Evolutionary conservation across 306 rosid genomes (phyloP).

Genomic region (Cyclanthera cordifolia): DNA sequence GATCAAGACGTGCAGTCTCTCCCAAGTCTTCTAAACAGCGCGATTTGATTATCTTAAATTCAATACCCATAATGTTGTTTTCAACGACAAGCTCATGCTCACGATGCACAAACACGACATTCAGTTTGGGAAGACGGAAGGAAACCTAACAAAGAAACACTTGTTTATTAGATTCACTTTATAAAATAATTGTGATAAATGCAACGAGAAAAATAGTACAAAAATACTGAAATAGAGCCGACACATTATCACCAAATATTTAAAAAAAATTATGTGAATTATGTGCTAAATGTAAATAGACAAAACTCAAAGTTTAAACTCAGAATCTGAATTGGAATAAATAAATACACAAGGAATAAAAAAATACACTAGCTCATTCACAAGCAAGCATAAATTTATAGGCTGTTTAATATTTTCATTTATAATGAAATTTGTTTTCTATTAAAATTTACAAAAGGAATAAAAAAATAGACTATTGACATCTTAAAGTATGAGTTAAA

Average conservation of each 20-base stretch:
- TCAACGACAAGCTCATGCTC: constrained; percentile 54
- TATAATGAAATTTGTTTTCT: background rate
- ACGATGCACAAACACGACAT: constrained; percentile 62
- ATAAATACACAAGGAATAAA: no score
- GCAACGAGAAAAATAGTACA: constrained; percentile 8
- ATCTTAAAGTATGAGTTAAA: background rate
- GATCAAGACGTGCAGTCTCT: constrained; percentile 83
- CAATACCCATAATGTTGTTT: constrained; percentile 90
- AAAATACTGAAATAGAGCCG: background rate
- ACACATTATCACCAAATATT: background rate
- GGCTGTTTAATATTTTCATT: background rate
- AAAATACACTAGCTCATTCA: no score
- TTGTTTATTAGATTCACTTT: background rate
- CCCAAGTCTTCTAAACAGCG: constrained; percentile 69
- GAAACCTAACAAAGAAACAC: constrained; percentile 47
- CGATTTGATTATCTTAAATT: constrained; percentile 62
- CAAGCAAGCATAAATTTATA: background rate
- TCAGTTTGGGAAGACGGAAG: constrained; percentile 80
- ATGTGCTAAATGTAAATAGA: background rate
- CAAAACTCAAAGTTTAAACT: background rate
- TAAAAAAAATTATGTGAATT: background rate
- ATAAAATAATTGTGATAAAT: constrained; percentile 1
- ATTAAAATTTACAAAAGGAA: background rate
- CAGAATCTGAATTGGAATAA: no score
- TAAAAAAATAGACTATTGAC: no score